phyloP scores from a whole-genome alignment of 140 eudicot genomes.

The Ambrosia hybrid region DNA sequence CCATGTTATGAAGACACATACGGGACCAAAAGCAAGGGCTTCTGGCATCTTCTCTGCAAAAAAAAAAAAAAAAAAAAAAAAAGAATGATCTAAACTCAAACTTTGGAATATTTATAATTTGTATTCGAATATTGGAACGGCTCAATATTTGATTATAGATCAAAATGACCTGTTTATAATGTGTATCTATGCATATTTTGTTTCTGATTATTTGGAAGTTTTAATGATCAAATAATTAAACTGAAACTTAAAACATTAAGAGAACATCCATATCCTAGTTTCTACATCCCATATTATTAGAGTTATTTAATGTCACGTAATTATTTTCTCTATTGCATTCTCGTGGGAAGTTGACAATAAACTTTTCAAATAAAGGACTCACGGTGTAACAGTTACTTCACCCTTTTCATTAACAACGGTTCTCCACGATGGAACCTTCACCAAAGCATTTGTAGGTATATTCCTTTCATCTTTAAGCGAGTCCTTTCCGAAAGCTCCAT shows the following conservation, averaged over 20 bases:
- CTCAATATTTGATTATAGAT: conserved; percentile 3
- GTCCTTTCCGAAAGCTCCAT: conserved; percentile 39
- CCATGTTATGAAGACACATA: conserved; percentile 84
- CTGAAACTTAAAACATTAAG: no score
- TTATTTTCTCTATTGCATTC: neutral
- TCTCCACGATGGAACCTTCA: conserved; percentile 66
- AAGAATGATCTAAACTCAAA: neutral
- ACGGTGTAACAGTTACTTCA: conserved; percentile 50
- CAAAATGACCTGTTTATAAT: no score
- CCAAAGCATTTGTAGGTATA: conserved; percentile 38
- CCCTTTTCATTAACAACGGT: conserved; percentile 63
- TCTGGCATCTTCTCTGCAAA: conserved; percentile 60
- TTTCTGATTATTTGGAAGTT: neutral
- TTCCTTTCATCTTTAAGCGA: conserved; percentile 36
- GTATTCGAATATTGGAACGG: neutral
- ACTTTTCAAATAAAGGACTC: conserved; percentile 9
- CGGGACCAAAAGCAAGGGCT: conserved; percentile 76
- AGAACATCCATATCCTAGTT: no score
- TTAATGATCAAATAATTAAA: neutral
- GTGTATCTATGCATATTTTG: neutral
- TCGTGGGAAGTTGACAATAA: no score
- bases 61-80: conserved; percentile 10
- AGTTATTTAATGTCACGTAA: conserved; percentile 2
- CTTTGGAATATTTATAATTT: neutral
- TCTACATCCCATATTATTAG: neutral